A percentile compares a stretch with the other conserved stretches of the same genome.
Evolutionary conservation across 495 filamentous ascomycete species (phyloP).

Genomic region (Cladorrhinum samala): DNA sequence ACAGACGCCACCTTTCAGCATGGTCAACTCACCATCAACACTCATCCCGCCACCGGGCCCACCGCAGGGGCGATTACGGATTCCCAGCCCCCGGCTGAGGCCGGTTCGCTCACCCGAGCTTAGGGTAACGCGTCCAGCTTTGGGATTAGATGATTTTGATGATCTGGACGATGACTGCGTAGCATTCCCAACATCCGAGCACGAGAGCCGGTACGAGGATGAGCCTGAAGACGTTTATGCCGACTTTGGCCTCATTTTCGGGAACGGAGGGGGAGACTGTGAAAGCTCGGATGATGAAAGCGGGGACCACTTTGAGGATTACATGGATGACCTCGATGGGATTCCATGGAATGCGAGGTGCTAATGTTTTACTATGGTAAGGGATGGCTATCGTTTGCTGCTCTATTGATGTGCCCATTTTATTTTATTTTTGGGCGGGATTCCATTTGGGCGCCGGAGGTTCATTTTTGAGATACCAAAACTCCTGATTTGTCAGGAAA

Average conservation of each 20-base stretch:
- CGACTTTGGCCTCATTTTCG: slow-evolving; percentile 44
- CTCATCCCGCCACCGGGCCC: neutral
- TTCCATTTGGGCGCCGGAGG: too few relatives aligned
- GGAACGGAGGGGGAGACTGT: slow-evolving; percentile 17
- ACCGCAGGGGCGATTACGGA: slow-evolving; percentile 1
- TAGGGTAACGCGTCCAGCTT: slow-evolving; percentile 8
- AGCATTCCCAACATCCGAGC: slow-evolving; percentile 39
- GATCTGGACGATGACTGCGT: slow-evolving; percentile 29
- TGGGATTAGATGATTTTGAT: slow-evolving; percentile 18
- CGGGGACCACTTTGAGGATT: slow-evolving; percentile 26
- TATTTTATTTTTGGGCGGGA: neutral
- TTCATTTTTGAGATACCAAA: neutral
- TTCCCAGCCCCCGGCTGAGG: slow-evolving; percentile 17
- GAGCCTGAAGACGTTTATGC: slow-evolving; percentile 43
- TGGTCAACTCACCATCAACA: neutral
- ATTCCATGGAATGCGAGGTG: slow-evolving; percentile 30
- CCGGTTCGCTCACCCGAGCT: slow-evolving; percentile 25
- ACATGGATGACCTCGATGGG: slow-evolving; percentile 30
- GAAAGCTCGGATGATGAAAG: slow-evolving; percentile 17
- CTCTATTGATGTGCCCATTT: neutral
- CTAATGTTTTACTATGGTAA: too few relatives aligned
- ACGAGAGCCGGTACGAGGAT: slow-evolving; percentile 38
- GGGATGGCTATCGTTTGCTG: too few relatives aligned
- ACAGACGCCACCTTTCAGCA: too few relatives aligned
- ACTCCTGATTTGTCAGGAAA: neutral